phyloP scores from a whole-genome alignment of 1,284 basidiomycete species.

The Pseudozyma sp. region DNA sequence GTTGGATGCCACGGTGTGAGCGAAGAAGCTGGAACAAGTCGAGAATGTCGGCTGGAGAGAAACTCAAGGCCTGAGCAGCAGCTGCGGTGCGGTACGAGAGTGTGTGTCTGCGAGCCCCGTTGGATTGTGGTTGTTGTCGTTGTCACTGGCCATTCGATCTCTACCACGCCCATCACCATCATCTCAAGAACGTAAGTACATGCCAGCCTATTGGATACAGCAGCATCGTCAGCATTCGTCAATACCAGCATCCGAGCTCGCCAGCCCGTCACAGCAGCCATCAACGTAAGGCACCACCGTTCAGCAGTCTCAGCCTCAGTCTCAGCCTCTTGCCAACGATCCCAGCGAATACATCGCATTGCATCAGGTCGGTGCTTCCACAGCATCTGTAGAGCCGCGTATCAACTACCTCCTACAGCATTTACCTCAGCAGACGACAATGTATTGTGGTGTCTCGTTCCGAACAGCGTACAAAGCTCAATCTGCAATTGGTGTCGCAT shows the following conservation, averaged over 20 bases:
- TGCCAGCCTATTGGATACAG: constrained; percentile 1
- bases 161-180: constrained; percentile 48
- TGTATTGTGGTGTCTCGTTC: too few relatives aligned
- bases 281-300: not conserved
- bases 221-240: constrained; percentile 17
- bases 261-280: not conserved
- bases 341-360: too few relatives aligned
- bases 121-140: constrained; percentile 5
- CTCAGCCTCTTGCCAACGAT: not conserved
- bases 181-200: constrained; percentile 54
- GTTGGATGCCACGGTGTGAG: not conserved
- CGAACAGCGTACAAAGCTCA: too few relatives aligned
- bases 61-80: too few relatives aligned
- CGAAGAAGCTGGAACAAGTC: not conserved
- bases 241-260: constrained; percentile 4
- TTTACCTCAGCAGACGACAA: too few relatives aligned
- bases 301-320: not conserved
- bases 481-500: too few relatives aligned
- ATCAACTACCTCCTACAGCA: too few relatives aligned
- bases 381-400: not conserved
- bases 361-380: constrained; percentile 14
- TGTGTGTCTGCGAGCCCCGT: not conserved
- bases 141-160: constrained; percentile 22
- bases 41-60: too few relatives aligned
- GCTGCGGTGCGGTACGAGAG: not conserved